Conservation (phyloP, 495 filamentous ascomycete genomes). For the Pyronema omphalodes region DNA sequence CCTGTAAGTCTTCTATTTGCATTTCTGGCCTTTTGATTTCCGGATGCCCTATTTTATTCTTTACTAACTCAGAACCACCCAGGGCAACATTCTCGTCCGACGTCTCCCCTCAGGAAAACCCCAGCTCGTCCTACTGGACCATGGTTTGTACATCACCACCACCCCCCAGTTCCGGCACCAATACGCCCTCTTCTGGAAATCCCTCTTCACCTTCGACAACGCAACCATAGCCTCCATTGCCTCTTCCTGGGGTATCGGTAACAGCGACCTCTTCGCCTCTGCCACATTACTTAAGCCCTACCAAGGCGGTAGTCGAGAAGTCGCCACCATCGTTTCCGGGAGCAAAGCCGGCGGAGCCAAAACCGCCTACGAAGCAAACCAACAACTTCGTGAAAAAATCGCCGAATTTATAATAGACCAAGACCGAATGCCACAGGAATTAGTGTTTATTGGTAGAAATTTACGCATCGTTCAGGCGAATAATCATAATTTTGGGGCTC, state of each 20-base stretch:
- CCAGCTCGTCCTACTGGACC: slow-evolving; percentile 88
- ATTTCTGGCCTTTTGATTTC: background rate
- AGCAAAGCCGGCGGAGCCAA: slow-evolving; percentile 31
- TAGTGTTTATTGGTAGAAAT: slow-evolving; percentile 90
- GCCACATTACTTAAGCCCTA: slow-evolving; percentile 83
- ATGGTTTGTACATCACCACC: slow-evolving; percentile 89
- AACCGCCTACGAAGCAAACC: slow-evolving; percentile 73
- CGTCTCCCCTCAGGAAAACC: slow-evolving; percentile 62
- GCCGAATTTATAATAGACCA: slow-evolving; percentile 74
- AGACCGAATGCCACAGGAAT: slow-evolving; percentile 77
- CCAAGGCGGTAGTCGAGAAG: slow-evolving; percentile 52
- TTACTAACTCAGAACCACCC: background rate
- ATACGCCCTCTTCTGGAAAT: slow-evolving; percentile 86
- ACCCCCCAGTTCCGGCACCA: slow-evolving; percentile 65
- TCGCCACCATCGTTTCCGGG: slow-evolving; percentile 28
- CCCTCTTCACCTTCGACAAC: slow-evolving; percentile 86
- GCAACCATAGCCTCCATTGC: slow-evolving; percentile 52
- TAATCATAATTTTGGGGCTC: slow-evolving; percentile 72
- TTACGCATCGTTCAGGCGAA: slow-evolving; percentile 79
- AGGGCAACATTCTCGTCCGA: slow-evolving; percentile 84
- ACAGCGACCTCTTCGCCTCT: slow-evolving; percentile 74
- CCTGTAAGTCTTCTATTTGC: slow-evolving; percentile 28
- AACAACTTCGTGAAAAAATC: slow-evolving; percentile 64
- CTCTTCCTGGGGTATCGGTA: slow-evolving; percentile 64
- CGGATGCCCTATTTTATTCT: background rate